Evolutionary conservation across 768 basidiomycete species (phyloP), one percentile per base, ranked within the genome.

Genomic region (Crassisporium funariophilum): DNA sequence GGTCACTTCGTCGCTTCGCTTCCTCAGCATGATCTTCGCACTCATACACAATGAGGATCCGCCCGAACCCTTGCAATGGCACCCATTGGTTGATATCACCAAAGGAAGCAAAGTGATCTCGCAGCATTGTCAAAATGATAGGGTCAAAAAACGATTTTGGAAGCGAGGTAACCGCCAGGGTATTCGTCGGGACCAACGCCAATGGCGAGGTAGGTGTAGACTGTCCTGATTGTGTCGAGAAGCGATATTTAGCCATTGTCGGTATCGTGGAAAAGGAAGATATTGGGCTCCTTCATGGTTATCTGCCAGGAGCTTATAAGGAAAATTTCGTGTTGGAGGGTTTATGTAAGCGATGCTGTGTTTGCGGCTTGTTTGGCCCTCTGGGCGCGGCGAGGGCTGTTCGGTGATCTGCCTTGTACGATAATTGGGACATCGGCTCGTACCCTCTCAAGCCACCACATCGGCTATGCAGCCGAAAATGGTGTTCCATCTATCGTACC

Each of bases 21-120:
- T 62, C 62, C 59, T 87, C 85, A 0, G 86, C 90, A 33, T 79
- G 71, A 15, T 79, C 77, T 13, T 83, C 82, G 10, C 64, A 61
- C 19, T 76, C 73, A 61, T 84, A 98, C 1, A 97, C 91, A 16
- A 95, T 67, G 46, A 98, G 81, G 23, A 93, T 85, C 21, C 95
- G 78, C 1, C 82, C 79, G 58, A 98, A 92, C 5, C 82, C 84
- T 15, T 78, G 81, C 4, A 98, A 67, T 3, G 93, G 92, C 1
- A 88, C 91, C 94, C 95, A 99, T 56, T 86, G 79, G 58, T 88
- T 84, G n/a, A 99, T 82, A 19, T 76, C 70, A 13, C 97, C 95
- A 55, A 86, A 94, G 2, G 74, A 60, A 3, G 71, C 72, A 61
- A 98, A 98, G 61, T 95, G 86, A 16, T 74, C 67, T 33, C 71